phyloP scores from a whole-genome alignment of 768 basidiomycete species.

The Panaeolus papilionaceus region DNA sequence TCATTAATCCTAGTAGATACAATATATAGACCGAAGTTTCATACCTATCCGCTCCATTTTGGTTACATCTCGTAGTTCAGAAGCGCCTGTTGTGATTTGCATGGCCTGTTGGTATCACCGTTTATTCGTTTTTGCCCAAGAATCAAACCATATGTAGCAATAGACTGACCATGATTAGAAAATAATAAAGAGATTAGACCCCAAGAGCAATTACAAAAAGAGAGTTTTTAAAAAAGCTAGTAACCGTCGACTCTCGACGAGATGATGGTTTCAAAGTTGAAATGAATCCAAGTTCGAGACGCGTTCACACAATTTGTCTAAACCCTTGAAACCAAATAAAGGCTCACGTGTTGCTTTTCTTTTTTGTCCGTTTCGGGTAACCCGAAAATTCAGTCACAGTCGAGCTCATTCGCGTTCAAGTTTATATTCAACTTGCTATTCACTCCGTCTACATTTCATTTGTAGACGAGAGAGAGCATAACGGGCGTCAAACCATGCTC shows the following conservation, averaged over 20 bases:
- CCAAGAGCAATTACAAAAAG: background rate
- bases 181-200: background rate
- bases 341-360: constrained; percentile 7
- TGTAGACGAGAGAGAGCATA: background rate
- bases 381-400: constrained; percentile 7
- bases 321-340: constrained; percentile 24
- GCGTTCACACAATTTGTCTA: constrained; percentile 25
- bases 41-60: constrained; percentile 93
- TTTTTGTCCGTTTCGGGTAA: constrained; percentile 2
- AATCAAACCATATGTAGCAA: background rate
- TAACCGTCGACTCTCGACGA: background rate
- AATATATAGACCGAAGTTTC: constrained; percentile 19
- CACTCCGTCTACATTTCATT: background rate
- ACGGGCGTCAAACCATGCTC: constrained; percentile 1
- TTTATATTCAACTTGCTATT: background rate
- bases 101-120: constrained; percentile 48
- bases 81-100: constrained; percentile 78
- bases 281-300: constrained; percentile 1
- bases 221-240: background rate
- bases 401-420: background rate
- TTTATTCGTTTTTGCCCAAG: background rate
- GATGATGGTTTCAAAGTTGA: background rate
- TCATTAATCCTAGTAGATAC: background rate
- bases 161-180: constrained; percentile 27
- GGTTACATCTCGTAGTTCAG: constrained; percentile 84